phyloP scores from a whole-genome alignment of 139 green algal species.

The Picochlorum costavermella region DNA sequence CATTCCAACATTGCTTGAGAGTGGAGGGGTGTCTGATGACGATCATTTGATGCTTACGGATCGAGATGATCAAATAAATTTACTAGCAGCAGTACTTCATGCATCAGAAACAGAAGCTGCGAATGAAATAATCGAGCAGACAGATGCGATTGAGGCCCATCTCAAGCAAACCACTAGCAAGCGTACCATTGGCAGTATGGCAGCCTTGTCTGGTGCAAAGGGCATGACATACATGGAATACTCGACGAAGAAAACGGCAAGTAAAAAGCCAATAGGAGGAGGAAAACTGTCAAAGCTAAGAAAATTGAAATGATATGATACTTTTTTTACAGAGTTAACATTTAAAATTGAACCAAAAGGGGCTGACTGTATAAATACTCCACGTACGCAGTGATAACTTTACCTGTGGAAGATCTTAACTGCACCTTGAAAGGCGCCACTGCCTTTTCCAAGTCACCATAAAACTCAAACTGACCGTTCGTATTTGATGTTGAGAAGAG shows the following conservation, averaged over 20 bases:
- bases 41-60: constrained; percentile 33
- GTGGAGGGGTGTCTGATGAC: constrained; percentile 19
- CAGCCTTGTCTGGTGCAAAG: constrained; percentile 60
- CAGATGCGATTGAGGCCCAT: constrained; percentile 30
- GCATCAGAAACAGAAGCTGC: constrained; percentile 58
- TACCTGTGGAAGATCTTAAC: neutral
- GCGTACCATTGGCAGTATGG: constrained; percentile 54
- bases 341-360: neutral
- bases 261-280: neutral
- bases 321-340: neutral
- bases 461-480: constrained; percentile 1
- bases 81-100: constrained; percentile 57
- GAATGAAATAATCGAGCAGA: constrained; percentile 50
- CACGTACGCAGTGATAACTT: neutral
- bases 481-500: neutral
- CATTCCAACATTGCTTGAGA: constrained; percentile 73
- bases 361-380: neutral
- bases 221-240: constrained; percentile 74
- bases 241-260: constrained; percentile 3
- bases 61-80: constrained; percentile 59
- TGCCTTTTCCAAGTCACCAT: neutral
- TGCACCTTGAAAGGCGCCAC: neutral
- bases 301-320: constrained; percentile 3
- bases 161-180: constrained; percentile 6
- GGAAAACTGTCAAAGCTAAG: constrained; percentile 17